These are phyloP conservation scores for Zygotorulaspora mrakii DNA, from an alignment of 1,139 yeast genomes.

Conservation along the genomic window DNA sequence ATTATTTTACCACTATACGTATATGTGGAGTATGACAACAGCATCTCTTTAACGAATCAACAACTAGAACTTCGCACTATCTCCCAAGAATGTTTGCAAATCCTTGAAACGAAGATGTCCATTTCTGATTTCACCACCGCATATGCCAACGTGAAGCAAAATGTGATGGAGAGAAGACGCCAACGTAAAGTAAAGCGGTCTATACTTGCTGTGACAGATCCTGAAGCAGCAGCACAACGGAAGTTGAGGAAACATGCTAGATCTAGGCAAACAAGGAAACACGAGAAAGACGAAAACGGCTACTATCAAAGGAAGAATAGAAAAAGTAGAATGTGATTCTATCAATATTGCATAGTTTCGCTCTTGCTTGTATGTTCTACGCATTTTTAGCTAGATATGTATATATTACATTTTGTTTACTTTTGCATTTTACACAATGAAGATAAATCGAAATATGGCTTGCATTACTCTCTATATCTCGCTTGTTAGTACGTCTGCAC, in stretches of 20 bases:
- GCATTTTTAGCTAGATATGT: conserved; percentile 2
- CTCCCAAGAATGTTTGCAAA: conserved; percentile 64
- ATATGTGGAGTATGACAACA: conserved; percentile 47
- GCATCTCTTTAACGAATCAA: conserved; percentile 37
- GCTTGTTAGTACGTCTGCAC: conserved; percentile 18
- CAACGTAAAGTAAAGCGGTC: conserved; percentile 77
- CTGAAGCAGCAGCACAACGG: conserved; percentile 74
- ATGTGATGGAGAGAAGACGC: conserved; percentile 58
- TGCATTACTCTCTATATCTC: conserved; percentile 9
- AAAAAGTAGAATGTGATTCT: conserved; percentile 33
- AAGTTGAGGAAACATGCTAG: conserved; percentile 73
- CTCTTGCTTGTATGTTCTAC: background rate
- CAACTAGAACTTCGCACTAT: conserved; percentile 53
- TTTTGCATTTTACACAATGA: conserved; percentile 7
- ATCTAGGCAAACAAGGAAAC: conserved; percentile 72
- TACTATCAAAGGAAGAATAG: conserved; percentile 64
- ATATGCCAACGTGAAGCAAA: conserved; percentile 60
- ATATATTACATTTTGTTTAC: conserved; percentile 4
- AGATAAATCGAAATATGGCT: too few species aligned
- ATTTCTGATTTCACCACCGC: conserved; percentile 64
- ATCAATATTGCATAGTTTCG: background rate
- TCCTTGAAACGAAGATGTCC: conserved; percentile 69
- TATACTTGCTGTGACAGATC: conserved; percentile 71
- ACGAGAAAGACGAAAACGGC: conserved; percentile 72
- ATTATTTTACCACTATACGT: conserved; percentile 60